phyloP scores from a whole-genome alignment of 192 early-diverging fungal species.

The Coemansia sp. region DNA sequence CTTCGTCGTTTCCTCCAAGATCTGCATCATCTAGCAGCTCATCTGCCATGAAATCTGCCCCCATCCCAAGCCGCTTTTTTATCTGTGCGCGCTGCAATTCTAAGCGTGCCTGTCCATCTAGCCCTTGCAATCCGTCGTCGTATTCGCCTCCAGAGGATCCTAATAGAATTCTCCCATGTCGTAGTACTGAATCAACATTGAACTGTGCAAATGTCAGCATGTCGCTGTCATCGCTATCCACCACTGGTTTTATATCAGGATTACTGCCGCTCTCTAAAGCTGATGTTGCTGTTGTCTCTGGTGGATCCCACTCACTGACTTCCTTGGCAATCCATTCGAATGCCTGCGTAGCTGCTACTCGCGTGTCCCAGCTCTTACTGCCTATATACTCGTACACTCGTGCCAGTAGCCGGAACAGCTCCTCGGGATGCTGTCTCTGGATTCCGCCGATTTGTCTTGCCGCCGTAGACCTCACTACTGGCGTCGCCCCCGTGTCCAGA shows the following conservation, averaged over 20 bases:
- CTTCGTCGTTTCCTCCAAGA: constrained; percentile 40
- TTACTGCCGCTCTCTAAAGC: background rate
- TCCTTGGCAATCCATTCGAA: constrained; percentile 88
- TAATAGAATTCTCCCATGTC: constrained; percentile 74
- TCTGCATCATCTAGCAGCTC: constrained; percentile 87
- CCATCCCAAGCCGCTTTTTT: constrained; percentile 80
- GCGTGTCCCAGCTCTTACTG: constrained; percentile 92
- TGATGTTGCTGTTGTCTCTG: constrained; percentile 1
- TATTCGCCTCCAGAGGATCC: constrained; percentile 91
- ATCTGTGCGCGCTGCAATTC: constrained; percentile 81
- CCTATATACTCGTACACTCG: constrained; percentile 66
- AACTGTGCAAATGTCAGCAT: constrained; percentile 76
- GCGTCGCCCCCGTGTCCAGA: constrained; percentile 91
- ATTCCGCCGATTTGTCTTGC: constrained; percentile 95
- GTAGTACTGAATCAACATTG: constrained; percentile 79
- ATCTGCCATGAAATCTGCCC: constrained; percentile 85
- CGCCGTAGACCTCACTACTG: constrained; percentile 81
- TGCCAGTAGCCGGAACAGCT: constrained; percentile 82
- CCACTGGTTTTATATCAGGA: constrained; percentile 10
- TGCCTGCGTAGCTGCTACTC: constrained; percentile 89
- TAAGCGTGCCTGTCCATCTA: constrained; percentile 81
- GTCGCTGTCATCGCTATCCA: constrained; percentile 40
- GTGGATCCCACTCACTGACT: constrained; percentile 83
- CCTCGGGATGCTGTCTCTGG: constrained; percentile 89
- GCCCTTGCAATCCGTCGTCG: constrained; percentile 63